A percentile compares a stretch with the other conserved stretches of the same genome.
phyloP scores from a whole-genome alignment of 371 early-diverging fungal species.

The Apophysomyces elegans region DNA sequence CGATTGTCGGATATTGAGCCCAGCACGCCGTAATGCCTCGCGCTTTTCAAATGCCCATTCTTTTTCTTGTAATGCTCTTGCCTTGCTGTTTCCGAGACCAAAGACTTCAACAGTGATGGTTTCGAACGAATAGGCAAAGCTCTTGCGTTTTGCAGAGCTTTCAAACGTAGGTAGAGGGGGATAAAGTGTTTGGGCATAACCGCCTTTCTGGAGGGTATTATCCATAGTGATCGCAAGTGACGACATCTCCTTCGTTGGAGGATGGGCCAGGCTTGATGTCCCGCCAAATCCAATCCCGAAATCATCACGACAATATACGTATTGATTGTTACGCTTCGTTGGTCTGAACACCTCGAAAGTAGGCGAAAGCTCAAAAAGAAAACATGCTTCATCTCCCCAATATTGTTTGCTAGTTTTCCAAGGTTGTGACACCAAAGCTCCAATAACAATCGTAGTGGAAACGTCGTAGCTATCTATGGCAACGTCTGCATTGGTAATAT shows the following conservation, averaged over 20 bases:
- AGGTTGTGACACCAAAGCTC: conserved; percentile 59
- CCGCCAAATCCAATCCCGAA: conserved; percentile 68
- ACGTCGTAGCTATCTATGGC: neutral
- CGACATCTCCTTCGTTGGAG: conserved; percentile 7
- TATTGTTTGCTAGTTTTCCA: conserved; percentile 61
- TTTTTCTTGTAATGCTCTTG: conserved; percentile 42
- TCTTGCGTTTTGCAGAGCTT: conserved; percentile 16
- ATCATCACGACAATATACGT: conserved; percentile 55
- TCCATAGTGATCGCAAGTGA: conserved; percentile 38
- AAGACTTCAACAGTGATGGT: conserved; percentile 63
- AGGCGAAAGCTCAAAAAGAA: conserved; percentile 63
- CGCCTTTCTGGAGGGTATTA: conserved; percentile 54
- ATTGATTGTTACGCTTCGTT: conserved; percentile 37
- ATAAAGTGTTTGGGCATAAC: conserved; percentile 48
- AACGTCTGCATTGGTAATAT: conserved; percentile 12
- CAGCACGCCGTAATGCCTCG: conserved; percentile 51
- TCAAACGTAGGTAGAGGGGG: conserved; percentile 38
- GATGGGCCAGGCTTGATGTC: conserved; percentile 15
- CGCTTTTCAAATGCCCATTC: conserved; percentile 66
- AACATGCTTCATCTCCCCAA: conserved; percentile 59
- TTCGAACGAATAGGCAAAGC: conserved; percentile 45
- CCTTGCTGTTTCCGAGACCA: conserved; percentile 58
- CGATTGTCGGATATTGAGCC: conserved; percentile 48
- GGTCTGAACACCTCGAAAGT: conserved; percentile 58
- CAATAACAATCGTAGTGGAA: conserved; percentile 34